Conservation (phyloP, 108 stramenopile species). For the Cylindrotheca closterium region DNA sequence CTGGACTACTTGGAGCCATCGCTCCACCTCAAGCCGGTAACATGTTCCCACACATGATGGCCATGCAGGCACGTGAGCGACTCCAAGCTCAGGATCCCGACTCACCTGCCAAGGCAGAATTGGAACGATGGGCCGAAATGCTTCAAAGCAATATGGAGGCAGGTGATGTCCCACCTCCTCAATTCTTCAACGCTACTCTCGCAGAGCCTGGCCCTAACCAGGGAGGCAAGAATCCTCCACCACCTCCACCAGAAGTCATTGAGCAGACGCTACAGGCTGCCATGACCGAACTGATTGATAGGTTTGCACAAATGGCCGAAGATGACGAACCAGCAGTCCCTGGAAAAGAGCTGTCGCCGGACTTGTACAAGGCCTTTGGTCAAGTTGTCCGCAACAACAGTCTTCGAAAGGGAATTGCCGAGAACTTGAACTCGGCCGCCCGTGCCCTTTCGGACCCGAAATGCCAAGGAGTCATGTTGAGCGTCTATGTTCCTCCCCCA, state of each 20-base stretch:
- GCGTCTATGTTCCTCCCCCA: slow-evolving; percentile 86
- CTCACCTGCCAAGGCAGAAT: slow-evolving; percentile 30
- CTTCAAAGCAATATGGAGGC: slow-evolving; percentile 33
- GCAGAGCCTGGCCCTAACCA: slow-evolving; percentile 37
- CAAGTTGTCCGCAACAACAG: slow-evolving; percentile 76
- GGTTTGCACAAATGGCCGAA: slow-evolving; percentile 63
- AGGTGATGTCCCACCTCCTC: slow-evolving; percentile 41
- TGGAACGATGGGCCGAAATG: slow-evolving; percentile 43
- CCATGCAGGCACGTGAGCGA: slow-evolving; percentile 73
- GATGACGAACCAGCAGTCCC: slow-evolving; percentile 16
- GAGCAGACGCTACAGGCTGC: slow-evolving; percentile 76
- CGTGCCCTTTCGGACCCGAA: slow-evolving; percentile 88
- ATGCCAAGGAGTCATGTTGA: slow-evolving; percentile 90
- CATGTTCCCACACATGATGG: slow-evolving; percentile 83
- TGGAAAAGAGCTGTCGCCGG: slow-evolving; percentile 48
- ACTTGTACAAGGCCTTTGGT: slow-evolving; percentile 74
- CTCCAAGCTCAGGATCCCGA: slow-evolving; percentile 49
- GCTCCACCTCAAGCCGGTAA: slow-evolving; percentile 89
- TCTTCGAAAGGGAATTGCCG: slow-evolving; percentile 77
- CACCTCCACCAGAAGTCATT: slow-evolving; percentile 53
- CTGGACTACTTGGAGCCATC: slow-evolving; percentile 83
- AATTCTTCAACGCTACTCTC: slow-evolving; percentile 83
- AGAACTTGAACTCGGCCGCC: slow-evolving; percentile 81
- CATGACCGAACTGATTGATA: slow-evolving; percentile 73
- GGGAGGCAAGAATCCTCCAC: slow-evolving; percentile 20